phyloP scores from a whole-genome alignment of 2,329 filamentous ascomycete genomes.

The Septoria petroselini region DNA sequence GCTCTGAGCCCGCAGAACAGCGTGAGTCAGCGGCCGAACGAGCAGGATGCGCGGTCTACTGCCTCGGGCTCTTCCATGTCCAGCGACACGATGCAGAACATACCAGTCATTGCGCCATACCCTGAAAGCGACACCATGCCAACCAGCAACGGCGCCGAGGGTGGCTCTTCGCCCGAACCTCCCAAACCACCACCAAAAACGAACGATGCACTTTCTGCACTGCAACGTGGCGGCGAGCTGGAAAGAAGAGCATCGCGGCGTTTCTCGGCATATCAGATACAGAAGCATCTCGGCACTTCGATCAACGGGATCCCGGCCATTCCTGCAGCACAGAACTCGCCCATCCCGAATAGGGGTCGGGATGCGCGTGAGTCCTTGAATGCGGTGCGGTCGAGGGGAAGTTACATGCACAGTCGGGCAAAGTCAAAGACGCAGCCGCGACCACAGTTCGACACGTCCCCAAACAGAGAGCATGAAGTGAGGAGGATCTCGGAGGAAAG shows the following conservation, averaged over 20 bases:
- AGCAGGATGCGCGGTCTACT: slow-evolving; percentile 37
- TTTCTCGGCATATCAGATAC: slow-evolving; percentile 96
- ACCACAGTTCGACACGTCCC: slow-evolving; percentile 55
- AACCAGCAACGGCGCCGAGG: slow-evolving; percentile 26
- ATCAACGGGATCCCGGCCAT: slow-evolving; percentile 82
- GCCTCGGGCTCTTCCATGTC: slow-evolving; percentile 64
- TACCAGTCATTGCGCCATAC: slow-evolving; percentile 71
- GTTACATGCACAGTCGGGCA: slow-evolving; percentile 37
- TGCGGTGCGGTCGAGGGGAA: slow-evolving; percentile 61
- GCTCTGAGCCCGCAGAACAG: slow-evolving; percentile 40
- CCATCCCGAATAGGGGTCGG: slow-evolving; percentile 78
- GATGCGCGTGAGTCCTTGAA: slow-evolving; percentile 83
- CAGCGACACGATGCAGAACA: slow-evolving; percentile 72
- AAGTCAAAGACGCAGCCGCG: slow-evolving; percentile 30
- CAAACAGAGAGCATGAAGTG: slow-evolving; percentile 52
- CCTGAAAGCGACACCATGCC: slow-evolving; percentile 59
- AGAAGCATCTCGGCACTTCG: slow-evolving; percentile 81
- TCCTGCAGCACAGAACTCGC: slow-evolving; percentile 72
- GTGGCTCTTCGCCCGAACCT: slow-evolving; percentile 43
- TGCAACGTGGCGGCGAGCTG: slow-evolving; percentile 88
- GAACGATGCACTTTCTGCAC: slow-evolving; percentile 82
- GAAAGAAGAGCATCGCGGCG: slow-evolving; percentile 87
- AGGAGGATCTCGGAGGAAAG: slow-evolving; percentile 63
- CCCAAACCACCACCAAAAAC: slow-evolving; percentile 77
- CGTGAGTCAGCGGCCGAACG: slow-evolving; percentile 19